Conservation (phyloP, 495 filamentous ascomycete genomes). For the Talaromyces adpressus region DNA sequence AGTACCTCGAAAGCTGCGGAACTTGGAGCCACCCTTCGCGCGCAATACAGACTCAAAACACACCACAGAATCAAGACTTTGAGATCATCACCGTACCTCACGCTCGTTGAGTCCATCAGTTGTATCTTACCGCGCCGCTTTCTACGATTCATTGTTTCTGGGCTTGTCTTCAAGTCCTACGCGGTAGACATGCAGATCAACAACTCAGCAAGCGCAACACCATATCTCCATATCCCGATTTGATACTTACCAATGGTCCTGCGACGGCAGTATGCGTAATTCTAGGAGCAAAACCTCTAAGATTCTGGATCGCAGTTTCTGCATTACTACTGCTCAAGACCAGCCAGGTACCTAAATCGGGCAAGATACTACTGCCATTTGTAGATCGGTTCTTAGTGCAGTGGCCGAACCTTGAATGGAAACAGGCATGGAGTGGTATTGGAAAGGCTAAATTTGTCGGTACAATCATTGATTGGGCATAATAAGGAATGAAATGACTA, state of each 20-base stretch:
- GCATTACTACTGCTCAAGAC: slow-evolving; percentile 7
- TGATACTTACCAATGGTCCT: slow-evolving; percentile 85
- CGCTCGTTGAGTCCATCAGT: slow-evolving; percentile 72
- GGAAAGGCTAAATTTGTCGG: slow-evolving; percentile 36
- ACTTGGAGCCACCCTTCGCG: slow-evolving; percentile 45
- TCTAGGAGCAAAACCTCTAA: slow-evolving; percentile 58
- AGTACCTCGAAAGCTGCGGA: slow-evolving; percentile 58
- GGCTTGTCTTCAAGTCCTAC: slow-evolving; percentile 34
- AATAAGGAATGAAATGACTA: not conserved
- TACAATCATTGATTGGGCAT: slow-evolving; percentile 35
- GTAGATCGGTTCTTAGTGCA: slow-evolving; percentile 71
- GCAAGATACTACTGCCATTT: slow-evolving; percentile 57
- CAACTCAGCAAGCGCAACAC: slow-evolving; percentile 13
- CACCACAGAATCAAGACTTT: slow-evolving; percentile 27
- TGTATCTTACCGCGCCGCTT: slow-evolving; percentile 59
- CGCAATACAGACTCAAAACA: slow-evolving; percentile 14
- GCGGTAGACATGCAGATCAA: slow-evolving; percentile 30
- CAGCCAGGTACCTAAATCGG: slow-evolving; percentile 36
- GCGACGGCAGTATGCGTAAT: slow-evolving; percentile 78
- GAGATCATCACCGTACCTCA: slow-evolving; percentile 59
- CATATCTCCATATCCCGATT: slow-evolving; percentile 48
- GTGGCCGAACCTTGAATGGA: slow-evolving; percentile 53
- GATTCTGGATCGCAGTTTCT: slow-evolving; percentile 36
- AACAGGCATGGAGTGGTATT: slow-evolving; percentile 34
- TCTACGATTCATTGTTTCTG: slow-evolving; percentile 51